phyloP scores from a whole-genome alignment of 257 asterid species.

The Solanum medicagineum region DNA sequence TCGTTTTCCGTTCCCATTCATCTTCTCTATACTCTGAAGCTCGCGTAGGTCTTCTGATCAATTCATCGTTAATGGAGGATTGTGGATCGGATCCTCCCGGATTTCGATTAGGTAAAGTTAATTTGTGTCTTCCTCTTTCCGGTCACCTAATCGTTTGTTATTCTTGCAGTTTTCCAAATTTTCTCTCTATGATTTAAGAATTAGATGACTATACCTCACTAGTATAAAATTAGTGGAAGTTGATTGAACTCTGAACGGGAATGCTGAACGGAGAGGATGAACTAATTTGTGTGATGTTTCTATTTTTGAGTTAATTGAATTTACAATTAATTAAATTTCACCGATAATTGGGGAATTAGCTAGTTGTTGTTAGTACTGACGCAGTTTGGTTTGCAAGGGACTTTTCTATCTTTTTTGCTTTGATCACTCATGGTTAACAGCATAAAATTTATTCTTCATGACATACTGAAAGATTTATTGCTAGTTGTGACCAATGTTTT shows the following conservation, averaged over 20 bases:
- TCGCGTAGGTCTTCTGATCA: constrained; percentile 2
- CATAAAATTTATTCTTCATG: neutral
- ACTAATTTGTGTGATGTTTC: neutral
- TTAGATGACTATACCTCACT: neutral
- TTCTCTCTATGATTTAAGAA: neutral
- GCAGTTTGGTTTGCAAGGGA: neutral
- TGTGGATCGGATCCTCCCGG: constrained; percentile 45
- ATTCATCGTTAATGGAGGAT: constrained; percentile 34
- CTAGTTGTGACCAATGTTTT: neutral
- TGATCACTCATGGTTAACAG: neutral
- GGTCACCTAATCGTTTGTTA: neutral
- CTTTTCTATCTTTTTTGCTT: neutral
- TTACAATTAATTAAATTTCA: neutral
- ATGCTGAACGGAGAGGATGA: neutral
- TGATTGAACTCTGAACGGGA: neutral
- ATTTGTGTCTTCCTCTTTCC: neutral
- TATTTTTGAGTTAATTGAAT: neutral
- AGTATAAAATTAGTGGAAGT: neutral
- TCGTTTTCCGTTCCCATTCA: constrained; percentile 8
- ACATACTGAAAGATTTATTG: neutral
- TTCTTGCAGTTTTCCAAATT: neutral
- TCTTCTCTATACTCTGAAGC: neutral
- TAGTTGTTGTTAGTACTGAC: neutral
- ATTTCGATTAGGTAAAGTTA: constrained; percentile 38
- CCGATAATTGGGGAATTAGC: neutral